A percentile compares a stretch with the other conserved stretches of the same genome.
These are phyloP conservation scores for Yamadazyma atmosphaerica DNA, from an alignment of 1,139 yeast species.

Conservation along the genomic window DNA sequence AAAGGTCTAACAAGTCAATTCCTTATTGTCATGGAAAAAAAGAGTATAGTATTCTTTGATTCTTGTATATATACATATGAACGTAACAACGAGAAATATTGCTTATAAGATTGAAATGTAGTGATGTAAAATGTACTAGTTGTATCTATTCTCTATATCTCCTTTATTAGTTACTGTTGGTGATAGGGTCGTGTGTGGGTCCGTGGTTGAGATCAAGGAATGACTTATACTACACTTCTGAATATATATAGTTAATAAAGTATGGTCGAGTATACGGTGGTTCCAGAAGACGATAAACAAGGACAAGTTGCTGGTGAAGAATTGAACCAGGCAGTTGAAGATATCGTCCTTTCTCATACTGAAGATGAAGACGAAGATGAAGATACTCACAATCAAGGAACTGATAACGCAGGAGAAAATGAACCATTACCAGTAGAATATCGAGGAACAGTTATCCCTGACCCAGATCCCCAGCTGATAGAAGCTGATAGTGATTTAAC, in stretches of 20 bases:
- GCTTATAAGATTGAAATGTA: too few species aligned
- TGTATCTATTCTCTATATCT: too few species aligned
- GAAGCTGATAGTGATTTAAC: slow-evolving; percentile 63
- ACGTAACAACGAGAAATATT: not conserved
- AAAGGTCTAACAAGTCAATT: slow-evolving; percentile 5
- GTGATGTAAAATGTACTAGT: too few species aligned
- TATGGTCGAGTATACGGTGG: not conserved
- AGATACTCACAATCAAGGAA: slow-evolving; percentile 13
- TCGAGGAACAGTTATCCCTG: slow-evolving; percentile 57
- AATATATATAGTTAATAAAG: too few species aligned
- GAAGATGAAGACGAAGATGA: slow-evolving; percentile 28
- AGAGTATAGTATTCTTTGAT: slow-evolving; percentile 1
- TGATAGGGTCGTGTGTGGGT: too few species aligned
- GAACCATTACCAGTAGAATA: slow-evolving; percentile 42
- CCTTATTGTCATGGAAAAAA: not conserved
- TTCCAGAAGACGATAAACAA: not conserved
- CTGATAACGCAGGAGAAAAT: slow-evolving; percentile 4
- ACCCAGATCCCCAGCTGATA: slow-evolving; percentile 44
- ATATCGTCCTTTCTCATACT: slow-evolving; percentile 15
- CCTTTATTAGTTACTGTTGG: too few species aligned
- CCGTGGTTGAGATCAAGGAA: too few species aligned
- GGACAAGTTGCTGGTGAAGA: too few species aligned
- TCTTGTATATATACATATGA: slow-evolving; percentile 1
- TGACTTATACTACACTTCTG: too few species aligned
- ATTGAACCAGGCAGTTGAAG: slow-evolving; percentile 5